phyloP scores from a whole-genome alignment of 371 early-diverging fungal species.

The Actinomortierella ambigua region DNA sequence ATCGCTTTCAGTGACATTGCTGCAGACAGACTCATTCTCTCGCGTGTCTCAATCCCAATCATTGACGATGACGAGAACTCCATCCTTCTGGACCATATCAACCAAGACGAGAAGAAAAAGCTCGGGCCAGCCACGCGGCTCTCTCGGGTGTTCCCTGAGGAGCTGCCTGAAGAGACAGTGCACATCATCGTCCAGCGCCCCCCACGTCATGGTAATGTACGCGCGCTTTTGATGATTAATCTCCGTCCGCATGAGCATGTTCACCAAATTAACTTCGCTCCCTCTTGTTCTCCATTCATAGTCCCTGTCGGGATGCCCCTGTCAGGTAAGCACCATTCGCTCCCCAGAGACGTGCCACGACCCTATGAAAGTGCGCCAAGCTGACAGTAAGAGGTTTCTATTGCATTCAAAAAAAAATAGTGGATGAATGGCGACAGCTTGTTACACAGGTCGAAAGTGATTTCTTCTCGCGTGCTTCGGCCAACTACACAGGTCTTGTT shows the following conservation, averaged over 20 bases:
- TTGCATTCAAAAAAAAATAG: conserved; percentile 15
- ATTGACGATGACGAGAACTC: not conserved
- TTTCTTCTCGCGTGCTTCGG: conserved; percentile 3
- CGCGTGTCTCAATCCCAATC: not conserved
- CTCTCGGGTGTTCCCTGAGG: not conserved
- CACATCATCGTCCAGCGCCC: conserved; percentile 15
- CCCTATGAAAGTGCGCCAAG: not conserved
- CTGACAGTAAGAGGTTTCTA: not conserved
- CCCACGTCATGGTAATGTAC: too few relatives aligned
- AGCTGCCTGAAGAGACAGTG: conserved; percentile 1
- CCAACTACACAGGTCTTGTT: conserved; percentile 11
- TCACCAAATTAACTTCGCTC: not conserved
- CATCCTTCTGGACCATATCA: conserved; percentile 1
- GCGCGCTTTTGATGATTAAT: too few relatives aligned
- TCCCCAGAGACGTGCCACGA: not conserved
- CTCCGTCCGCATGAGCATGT: too few relatives aligned
- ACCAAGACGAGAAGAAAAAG: conserved; percentile 7
- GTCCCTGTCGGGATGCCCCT: not conserved
- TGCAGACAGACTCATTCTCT: not conserved
- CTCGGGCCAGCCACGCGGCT: not conserved
- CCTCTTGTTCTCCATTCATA: not conserved
- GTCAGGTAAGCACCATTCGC: not conserved
- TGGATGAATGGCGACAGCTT: conserved; percentile 7
- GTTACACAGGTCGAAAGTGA: conserved; percentile 7
- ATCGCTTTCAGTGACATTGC: not conserved